These are phyloP conservation scores for Trypanosoma melophagium DNA, from an alignment of 208 protist genomes.

Conservation along the genomic window DNA sequence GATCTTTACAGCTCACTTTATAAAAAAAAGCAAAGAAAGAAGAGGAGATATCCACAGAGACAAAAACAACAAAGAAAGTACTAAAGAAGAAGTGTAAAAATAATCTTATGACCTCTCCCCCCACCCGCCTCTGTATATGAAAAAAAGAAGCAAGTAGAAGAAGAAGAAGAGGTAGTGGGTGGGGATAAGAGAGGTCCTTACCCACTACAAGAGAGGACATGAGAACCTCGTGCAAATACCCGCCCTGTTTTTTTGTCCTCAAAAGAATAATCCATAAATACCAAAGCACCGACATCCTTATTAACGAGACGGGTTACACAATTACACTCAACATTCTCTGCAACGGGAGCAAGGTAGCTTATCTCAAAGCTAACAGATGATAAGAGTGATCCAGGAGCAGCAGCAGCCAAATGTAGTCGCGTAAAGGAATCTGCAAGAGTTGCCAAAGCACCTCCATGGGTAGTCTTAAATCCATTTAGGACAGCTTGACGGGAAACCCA, in stretches of 20 bases:
- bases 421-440: slow-evolving; percentile 83
- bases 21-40: slow-evolving; percentile 15
- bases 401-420: slow-evolving; percentile 55
- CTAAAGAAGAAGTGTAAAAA: too few species aligned
- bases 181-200: neutral
- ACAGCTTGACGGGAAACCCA: slow-evolving; percentile 48
- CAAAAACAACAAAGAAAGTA: neutral
- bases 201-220: slow-evolving; percentile 44
- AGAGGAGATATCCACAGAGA: neutral
- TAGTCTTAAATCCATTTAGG: slow-evolving; percentile 80
- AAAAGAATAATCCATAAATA: slow-evolving; percentile 79
- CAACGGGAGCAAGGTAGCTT: slow-evolving; percentile 72
- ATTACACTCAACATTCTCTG: slow-evolving; percentile 56
- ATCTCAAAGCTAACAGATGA: slow-evolving; percentile 82
- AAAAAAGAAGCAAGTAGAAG: slow-evolving; percentile 1
- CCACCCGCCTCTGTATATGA: too few species aligned
- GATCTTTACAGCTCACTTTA: neutral
- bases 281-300: slow-evolving; percentile 29
- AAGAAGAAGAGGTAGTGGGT: neutral
- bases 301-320: slow-evolving; percentile 74
- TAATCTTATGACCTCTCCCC: too few species aligned
- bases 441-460: slow-evolving; percentile 84
- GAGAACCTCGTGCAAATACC: slow-evolving; percentile 74
- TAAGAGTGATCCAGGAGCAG: slow-evolving; percentile 21
- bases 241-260: slow-evolving; percentile 54